These are phyloP conservation scores for Colletotrichum sp. DNA, from an alignment of 2,329 filamentous ascomycete species.

Conservation along the genomic window DNA sequence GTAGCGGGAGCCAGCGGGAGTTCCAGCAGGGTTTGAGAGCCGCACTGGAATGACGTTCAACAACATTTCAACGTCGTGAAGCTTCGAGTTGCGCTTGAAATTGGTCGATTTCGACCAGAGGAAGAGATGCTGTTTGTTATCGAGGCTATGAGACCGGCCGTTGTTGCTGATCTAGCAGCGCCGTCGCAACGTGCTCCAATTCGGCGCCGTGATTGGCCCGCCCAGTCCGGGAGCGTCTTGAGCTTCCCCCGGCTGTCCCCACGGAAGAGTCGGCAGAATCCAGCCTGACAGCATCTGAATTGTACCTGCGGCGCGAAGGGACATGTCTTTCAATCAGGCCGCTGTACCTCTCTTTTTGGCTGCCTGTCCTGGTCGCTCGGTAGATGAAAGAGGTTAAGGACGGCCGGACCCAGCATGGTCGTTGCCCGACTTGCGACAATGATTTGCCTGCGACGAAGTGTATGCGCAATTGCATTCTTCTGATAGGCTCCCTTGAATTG, in stretches of 20 bases:
- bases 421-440: background rate
- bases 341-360: background rate
- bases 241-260: background rate
- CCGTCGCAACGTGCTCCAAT: conserved; percentile 5
- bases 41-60: conserved; percentile 1
- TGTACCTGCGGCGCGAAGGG: background rate
- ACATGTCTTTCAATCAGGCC: background rate
- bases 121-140: background rate
- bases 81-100: too few relatives aligned
- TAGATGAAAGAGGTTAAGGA: conserved; percentile 4
- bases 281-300: background rate
- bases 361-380: background rate
- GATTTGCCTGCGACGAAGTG: background rate
- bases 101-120: background rate
- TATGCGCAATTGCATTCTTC: background rate
- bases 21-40: background rate
- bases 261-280: conserved; percentile 1
- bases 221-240: background rate
- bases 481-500: background rate
- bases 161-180: background rate
- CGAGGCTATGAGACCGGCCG: background rate
- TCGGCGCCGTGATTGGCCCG: background rate
- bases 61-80: background rate
- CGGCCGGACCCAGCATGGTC: background rate
- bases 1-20: conserved; percentile 14